A percentile compares a stretch with the other conserved stretches of the same genome.
Evolutionary conservation across 306 rosid species (phyloP).

Genomic region (Lotus japonicus): DNA sequence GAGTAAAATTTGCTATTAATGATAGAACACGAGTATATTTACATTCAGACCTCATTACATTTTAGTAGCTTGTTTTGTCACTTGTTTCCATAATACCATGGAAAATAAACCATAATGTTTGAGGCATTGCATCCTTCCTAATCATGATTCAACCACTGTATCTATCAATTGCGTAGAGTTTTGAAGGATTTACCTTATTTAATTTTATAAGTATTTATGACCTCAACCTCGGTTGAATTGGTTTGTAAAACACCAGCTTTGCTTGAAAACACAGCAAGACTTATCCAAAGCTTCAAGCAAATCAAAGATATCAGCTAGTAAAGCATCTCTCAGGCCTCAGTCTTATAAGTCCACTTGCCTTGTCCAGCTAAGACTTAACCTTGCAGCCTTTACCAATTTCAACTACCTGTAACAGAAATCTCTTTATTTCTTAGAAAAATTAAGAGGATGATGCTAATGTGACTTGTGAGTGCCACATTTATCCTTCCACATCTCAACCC

Average conservation of each 20-base stretch:
- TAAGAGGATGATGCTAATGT: too few species aligned
- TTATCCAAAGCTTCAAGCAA: neutral
- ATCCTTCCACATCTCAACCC: too few species aligned
- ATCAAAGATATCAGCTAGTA: conserved; percentile 6
- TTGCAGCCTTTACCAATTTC: too few species aligned
- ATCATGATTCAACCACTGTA: neutral
- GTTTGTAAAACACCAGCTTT: neutral
- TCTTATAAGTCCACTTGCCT: too few species aligned
- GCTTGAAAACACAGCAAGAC: neutral
- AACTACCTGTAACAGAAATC: too few species aligned
- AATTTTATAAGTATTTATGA: neutral
- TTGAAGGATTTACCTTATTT: neutral
- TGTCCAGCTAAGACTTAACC: too few species aligned
- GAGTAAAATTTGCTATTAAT: too few species aligned
- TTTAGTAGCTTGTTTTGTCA: neutral
- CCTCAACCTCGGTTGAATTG: neutral
- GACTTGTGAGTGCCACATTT: too few species aligned
- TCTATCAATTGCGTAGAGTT: neutral
- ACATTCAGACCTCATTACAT: too few species aligned
- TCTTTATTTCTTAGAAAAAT: too few species aligned
- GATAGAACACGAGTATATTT: too few species aligned
- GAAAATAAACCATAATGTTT: neutral
- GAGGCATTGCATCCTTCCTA: neutral
- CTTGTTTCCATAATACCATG: neutral
- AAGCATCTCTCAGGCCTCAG: neutral